A percentile compares a stretch with the other conserved stretches of the same genome.
These are phyloP conservation scores for Citrullus colocynthis DNA, from an alignment of 306 rosid species.

Conservation along the genomic window DNA sequence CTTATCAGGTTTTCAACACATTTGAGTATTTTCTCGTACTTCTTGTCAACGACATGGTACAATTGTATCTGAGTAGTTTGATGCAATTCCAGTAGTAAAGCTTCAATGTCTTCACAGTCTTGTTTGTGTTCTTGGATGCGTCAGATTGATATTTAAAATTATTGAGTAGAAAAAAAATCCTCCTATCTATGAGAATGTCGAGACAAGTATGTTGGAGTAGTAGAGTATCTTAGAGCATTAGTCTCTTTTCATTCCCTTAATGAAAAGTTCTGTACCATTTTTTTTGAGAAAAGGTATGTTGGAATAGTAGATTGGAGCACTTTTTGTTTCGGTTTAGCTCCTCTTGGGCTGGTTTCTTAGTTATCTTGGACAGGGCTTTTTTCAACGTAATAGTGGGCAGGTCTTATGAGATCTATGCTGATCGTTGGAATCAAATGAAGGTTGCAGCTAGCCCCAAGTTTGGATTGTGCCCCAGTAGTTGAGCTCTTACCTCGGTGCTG, in stretches of 20 bases:
- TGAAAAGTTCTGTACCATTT: too few relatives aligned
- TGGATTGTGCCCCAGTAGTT: background rate
- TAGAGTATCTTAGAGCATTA: too few relatives aligned
- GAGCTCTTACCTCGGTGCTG: background rate
- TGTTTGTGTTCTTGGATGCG: background rate
- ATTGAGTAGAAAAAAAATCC: background rate
- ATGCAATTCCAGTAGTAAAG: background rate
- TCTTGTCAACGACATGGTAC: background rate
- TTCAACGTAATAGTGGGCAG: too few relatives aligned
- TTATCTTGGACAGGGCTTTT: too few relatives aligned
- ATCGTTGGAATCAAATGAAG: too few relatives aligned
- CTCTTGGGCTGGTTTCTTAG: background rate
- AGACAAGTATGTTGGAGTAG: too few relatives aligned
- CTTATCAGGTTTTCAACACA: background rate
- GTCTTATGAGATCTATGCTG: too few relatives aligned
- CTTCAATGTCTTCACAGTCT: background rate
- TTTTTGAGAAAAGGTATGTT: too few relatives aligned
- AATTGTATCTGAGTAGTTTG: background rate
- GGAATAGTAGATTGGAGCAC: background rate
- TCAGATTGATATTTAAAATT: too few relatives aligned
- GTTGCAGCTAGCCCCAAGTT: background rate
- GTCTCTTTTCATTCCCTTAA: too few relatives aligned
- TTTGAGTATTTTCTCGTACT: background rate
- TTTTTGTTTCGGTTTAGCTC: too few relatives aligned
- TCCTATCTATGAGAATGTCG: background rate